These are phyloP conservation scores for Saccharomyces uvarum DNA, from an alignment of 1,139 yeast genomes.

Conservation along the genomic window DNA sequence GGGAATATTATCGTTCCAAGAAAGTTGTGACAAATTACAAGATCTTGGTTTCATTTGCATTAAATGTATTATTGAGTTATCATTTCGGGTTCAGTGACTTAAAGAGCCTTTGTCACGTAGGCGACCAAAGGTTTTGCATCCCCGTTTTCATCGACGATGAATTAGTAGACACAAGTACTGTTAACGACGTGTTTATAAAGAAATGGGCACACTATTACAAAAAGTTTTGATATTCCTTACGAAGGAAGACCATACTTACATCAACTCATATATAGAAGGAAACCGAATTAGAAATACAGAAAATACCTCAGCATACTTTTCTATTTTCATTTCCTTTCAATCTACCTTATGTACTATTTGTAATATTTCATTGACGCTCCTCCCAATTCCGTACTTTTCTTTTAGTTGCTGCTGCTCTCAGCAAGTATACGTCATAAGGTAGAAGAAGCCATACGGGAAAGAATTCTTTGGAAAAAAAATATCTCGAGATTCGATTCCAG, in stretches of 20 bases:
- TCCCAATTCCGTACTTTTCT: background rate
- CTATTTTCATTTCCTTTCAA: background rate
- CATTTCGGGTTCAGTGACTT: constrained; percentile 45
- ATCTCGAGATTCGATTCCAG: background rate
- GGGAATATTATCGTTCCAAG: constrained; percentile 28
- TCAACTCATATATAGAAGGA: background rate
- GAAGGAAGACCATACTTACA: background rate
- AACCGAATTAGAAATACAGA: background rate
- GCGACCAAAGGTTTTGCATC: constrained; percentile 20
- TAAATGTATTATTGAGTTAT: constrained; percentile 38
- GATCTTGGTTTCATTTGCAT: constrained; percentile 33
- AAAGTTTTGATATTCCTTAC: constrained; percentile 19
- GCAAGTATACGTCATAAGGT: background rate
- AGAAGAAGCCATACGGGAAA: background rate
- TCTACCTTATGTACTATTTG: background rate
- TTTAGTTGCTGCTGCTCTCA: background rate
- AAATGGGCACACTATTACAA: constrained; percentile 31
- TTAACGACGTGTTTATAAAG: constrained; percentile 23
- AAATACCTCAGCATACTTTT: background rate
- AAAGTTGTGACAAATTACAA: constrained; percentile 34
- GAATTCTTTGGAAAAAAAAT: background rate
- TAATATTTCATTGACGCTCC: background rate
- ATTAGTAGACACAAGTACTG: constrained; percentile 16
- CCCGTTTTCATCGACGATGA: constrained; percentile 22
- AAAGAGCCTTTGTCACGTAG: constrained; percentile 24